phyloP scores from a whole-genome alignment of 495 filamentous ascomycete species.

The Talaromyces nanjingensis region DNA sequence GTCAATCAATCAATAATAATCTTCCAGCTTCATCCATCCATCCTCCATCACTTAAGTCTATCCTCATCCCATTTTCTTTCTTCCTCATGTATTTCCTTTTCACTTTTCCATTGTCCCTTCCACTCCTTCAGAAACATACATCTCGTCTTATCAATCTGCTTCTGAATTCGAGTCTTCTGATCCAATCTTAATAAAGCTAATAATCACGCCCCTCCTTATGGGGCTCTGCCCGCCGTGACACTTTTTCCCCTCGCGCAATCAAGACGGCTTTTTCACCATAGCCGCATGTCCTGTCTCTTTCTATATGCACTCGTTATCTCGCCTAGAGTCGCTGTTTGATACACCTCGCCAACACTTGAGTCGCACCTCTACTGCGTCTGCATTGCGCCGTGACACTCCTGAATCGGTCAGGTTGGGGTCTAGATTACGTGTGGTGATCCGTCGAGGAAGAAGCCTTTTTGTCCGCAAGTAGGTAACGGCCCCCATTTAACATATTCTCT shows the following conservation, averaged over 20 bases:
- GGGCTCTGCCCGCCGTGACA: background rate
- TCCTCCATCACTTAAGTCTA: background rate
- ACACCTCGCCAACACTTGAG: background rate
- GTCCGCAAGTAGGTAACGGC: slow-evolving; percentile 29
- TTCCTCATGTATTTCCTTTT: background rate
- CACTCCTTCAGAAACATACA: background rate
- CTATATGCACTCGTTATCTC: background rate
- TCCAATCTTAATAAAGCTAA: background rate
- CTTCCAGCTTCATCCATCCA: background rate
- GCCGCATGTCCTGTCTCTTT: background rate
- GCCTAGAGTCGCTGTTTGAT: slow-evolving; percentile 1
- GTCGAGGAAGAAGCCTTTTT: slow-evolving; percentile 35
- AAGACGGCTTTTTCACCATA: background rate
- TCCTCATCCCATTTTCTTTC: background rate
- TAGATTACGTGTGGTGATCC: slow-evolving; percentile 21
- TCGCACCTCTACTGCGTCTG: background rate
- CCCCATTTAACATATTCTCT: background rate
- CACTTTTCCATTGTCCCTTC: background rate
- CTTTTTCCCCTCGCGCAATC: background rate
- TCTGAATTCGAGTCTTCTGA: background rate
- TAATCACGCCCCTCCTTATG: background rate
- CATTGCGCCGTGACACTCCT: background rate
- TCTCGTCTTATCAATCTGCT: background rate
- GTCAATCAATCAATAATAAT: background rate
- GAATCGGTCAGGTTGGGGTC: slow-evolving; percentile 7